phyloP scores from a whole-genome alignment of 2,329 filamentous ascomycete species.

The Amylocarpus encephaloides region DNA sequence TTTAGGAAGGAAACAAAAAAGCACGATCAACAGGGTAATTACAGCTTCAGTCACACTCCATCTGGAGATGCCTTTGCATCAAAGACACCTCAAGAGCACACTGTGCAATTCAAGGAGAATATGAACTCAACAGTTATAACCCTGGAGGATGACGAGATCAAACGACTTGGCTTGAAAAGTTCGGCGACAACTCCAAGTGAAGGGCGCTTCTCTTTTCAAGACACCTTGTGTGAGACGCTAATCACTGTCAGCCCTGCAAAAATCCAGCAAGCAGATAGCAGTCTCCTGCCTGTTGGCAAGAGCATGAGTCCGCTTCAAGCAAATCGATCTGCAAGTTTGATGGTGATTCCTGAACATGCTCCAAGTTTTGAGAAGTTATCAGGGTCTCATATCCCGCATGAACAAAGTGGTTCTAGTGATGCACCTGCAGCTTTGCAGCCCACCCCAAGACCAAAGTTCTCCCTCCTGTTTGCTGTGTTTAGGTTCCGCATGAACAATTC shows the following conservation, averaged over 20 bases:
- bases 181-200: background rate
- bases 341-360: background rate
- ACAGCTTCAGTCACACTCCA: background rate
- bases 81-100: background rate
- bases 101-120: conserved; percentile 1
- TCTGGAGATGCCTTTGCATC: conserved; percentile 3
- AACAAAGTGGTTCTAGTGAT: conserved; percentile 3
- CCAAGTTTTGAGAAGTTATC: background rate
- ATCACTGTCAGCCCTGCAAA: background rate
- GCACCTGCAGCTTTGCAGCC: background rate
- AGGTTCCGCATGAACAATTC: conserved; percentile 4
- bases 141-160: no score
- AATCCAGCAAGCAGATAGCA: background rate
- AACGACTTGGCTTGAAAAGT: no score
- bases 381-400: background rate
- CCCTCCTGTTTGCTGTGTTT: conserved; percentile 5
- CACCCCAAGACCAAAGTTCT: background rate
- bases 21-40: conserved; percentile 49
- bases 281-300: background rate
- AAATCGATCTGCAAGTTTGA: background rate
- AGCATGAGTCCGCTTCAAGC: background rate
- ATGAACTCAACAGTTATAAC: background rate
- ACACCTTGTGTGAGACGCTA: background rate
- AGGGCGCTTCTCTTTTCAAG: conserved; percentile 1
- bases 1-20: conserved; percentile 68